Evolutionary conservation across 2,329 filamentous ascomycete species (phyloP).

Genomic region (Xylariaceae sp.): DNA sequence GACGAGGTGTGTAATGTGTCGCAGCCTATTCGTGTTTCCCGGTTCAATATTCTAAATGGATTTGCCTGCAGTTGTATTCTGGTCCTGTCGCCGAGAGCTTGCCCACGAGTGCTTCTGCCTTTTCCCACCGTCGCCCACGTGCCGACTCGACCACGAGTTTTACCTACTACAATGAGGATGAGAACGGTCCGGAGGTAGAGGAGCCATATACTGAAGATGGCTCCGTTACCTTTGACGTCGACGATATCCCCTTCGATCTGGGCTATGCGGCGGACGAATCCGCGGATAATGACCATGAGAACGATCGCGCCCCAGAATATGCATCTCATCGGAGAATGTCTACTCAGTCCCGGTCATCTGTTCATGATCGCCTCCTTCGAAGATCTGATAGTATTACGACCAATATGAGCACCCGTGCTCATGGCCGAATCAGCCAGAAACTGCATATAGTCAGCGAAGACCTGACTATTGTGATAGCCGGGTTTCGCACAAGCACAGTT

Average conservation of each 20-base stretch:
- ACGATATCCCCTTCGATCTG: constrained; percentile 32
- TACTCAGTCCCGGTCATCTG: constrained; percentile 50
- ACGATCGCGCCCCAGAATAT: constrained; percentile 40
- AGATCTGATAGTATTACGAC: constrained; percentile 63
- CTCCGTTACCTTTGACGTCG: constrained; percentile 27
- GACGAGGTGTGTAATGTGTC: constrained; percentile 61
- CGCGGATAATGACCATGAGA: constrained; percentile 40
- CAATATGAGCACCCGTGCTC: constrained; percentile 56
- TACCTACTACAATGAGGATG: constrained; percentile 75
- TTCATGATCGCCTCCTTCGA: constrained; percentile 62
- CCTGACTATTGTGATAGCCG: constrained; percentile 86
- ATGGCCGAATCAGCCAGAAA: constrained; percentile 74
- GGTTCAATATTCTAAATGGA: constrained; percentile 21
- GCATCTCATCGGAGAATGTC: constrained; percentile 58
- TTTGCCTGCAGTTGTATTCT: constrained; percentile 61
- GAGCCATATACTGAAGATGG: constrained; percentile 38
- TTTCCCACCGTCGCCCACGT: constrained; percentile 74
- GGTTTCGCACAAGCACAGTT: constrained; percentile 71
- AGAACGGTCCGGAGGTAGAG: constrained; percentile 37
- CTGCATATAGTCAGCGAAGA: constrained; percentile 92
- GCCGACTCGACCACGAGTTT: constrained; percentile 86
- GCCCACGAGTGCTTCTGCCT: constrained; percentile 89
- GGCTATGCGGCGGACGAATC: constrained; percentile 33
- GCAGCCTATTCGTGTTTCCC: neutral
- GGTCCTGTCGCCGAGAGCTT: constrained; percentile 93